phyloP scores from a whole-genome alignment of 768 basidiomycete genomes.

The Lactarius quietus region DNA sequence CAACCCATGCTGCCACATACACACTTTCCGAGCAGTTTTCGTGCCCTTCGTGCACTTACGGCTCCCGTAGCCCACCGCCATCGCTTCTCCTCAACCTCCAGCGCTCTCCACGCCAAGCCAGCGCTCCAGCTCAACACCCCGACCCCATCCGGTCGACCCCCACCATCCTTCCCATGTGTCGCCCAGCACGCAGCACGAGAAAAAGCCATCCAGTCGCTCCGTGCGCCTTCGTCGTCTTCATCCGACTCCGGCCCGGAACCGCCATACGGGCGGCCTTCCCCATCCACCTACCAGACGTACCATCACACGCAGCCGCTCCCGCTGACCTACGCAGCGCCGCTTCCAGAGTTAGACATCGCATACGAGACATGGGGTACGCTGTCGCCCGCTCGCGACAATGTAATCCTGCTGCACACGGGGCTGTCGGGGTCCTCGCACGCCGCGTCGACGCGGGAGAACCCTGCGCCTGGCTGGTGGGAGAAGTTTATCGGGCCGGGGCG shows the following conservation, averaged over 20 bases:
- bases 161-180: slow-evolving; percentile 63
- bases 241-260: slow-evolving; percentile 68
- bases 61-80: neutral
- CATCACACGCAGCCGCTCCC: slow-evolving; percentile 58
- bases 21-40: neutral
- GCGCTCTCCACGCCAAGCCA: neutral
- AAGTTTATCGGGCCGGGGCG: slow-evolving; percentile 96
- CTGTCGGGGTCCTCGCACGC: slow-evolving; percentile 96
- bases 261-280: slow-evolving; percentile 77
- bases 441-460: slow-evolving; percentile 72
- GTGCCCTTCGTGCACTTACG: neutral
- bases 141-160: neutral
- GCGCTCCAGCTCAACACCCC: neutral
- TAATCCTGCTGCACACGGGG: slow-evolving; percentile 92
- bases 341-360: slow-evolving; percentile 79
- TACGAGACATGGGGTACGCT: slow-evolving; percentile 99
- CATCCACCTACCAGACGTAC: slow-evolving; percentile 67
- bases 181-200: slow-evolving; percentile 75
- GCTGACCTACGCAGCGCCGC: slow-evolving; percentile 52
- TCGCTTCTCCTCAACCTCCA: neutral
- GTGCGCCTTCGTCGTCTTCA: neutral
- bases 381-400: slow-evolving; percentile 74
- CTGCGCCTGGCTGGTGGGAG: slow-evolving; percentile 96
- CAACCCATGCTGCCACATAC: neutral
- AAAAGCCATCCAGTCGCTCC: slow-evolving; percentile 44